Evolutionary conservation across 2,329 filamentous ascomycete genomes (phyloP).

Genomic region (Periconia macrospinosa): DNA sequence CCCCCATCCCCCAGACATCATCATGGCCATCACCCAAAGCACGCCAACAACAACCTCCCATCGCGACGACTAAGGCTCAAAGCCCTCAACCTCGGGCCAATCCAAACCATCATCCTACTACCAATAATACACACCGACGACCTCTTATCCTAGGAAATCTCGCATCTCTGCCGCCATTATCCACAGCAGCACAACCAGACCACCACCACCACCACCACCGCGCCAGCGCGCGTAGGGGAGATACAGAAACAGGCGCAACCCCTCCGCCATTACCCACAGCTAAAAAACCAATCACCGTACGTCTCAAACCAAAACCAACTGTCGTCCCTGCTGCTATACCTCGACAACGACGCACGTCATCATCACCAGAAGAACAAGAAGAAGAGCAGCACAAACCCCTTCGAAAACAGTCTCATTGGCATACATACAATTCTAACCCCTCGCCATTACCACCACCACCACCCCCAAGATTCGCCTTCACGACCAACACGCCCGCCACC

Average conservation of each 20-base stretch:
- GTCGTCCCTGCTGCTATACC: not conserved
- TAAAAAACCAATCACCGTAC: conserved; percentile 22
- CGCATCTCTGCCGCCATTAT: not conserved
- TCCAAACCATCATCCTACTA: no score
- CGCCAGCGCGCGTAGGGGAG: no score
- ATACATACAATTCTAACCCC: conserved; percentile 16
- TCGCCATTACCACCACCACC: conserved; percentile 22
- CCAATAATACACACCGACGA: no score
- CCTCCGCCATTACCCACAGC: conserved; percentile 2
- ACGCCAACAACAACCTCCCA: conserved; percentile 10
- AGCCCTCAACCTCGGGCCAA: no score
- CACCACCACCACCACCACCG: conserved; percentile 4
- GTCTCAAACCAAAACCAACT: conserved; percentile 19
- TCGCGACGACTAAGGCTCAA: no score
- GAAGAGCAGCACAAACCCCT: conserved; percentile 1
- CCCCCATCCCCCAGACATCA: conserved; percentile 16
- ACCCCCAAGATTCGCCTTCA: conserved; percentile 23
- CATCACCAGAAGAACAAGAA: not conserved
- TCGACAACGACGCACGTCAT: no score
- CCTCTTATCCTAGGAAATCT: conserved; percentile 8
- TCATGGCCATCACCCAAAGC: conserved; percentile 14
- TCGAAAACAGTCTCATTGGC: conserved; percentile 18
- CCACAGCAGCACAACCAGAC: not conserved
- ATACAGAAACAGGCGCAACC: conserved; percentile 12
- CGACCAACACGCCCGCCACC: conserved; percentile 20